These are phyloP conservation scores for Dunaliella primolecta DNA, from an alignment of 139 green algal species.

Conservation along the genomic window DNA sequence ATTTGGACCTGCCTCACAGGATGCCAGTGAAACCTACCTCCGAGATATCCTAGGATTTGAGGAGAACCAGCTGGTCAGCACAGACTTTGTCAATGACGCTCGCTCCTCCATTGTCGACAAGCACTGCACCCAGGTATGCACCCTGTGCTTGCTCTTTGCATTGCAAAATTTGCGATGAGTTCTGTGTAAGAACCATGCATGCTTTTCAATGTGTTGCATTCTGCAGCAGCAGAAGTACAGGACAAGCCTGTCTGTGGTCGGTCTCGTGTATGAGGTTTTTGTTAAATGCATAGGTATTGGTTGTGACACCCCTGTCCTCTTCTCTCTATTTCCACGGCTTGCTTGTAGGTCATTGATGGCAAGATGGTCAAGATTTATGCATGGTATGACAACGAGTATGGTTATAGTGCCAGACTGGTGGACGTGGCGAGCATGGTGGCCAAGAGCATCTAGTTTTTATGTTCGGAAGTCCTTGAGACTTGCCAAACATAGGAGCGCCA, in stretches of 20 bases:
- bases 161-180: too few relatives aligned
- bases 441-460: background rate
- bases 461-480: too few relatives aligned
- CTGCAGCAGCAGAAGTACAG: too few relatives aligned
- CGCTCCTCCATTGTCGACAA: constrained; percentile 78
- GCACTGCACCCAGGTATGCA: constrained; percentile 61
- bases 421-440: constrained; percentile 64
- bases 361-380: constrained; percentile 83
- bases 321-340: too few relatives aligned
- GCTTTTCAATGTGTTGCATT: too few relatives aligned
- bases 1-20: constrained; percentile 32
- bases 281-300: too few relatives aligned
- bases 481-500: too few relatives aligned
- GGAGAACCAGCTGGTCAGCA: constrained; percentile 64
- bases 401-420: constrained; percentile 67
- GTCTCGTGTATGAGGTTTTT: too few relatives aligned
- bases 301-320: too few relatives aligned
- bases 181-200: too few relatives aligned
- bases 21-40: constrained; percentile 63
- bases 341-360: constrained; percentile 67
- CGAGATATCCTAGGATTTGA: constrained; percentile 77
- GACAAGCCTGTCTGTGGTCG: too few relatives aligned
- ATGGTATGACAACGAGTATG: constrained; percentile 90
- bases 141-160: too few relatives aligned
- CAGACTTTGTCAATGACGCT: constrained; percentile 81